phyloP scores from a whole-genome alignment of 805 yeast genomes.

The Teunomyces stri region DNA sequence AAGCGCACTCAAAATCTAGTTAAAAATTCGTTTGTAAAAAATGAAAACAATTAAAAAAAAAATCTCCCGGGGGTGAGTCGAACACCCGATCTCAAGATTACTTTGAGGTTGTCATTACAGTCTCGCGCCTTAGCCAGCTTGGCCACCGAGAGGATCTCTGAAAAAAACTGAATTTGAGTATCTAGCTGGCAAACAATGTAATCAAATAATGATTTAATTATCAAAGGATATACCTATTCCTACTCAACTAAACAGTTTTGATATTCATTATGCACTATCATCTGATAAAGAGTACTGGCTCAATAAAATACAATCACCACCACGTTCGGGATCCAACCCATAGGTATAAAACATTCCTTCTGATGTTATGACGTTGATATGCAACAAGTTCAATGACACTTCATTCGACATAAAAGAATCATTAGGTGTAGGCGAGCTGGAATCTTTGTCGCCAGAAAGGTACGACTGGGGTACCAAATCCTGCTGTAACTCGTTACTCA shows the following conservation, averaged over 20 bases:
- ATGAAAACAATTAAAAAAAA: constrained; percentile 6
- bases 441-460: constrained; percentile 16
- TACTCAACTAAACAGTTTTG: no score
- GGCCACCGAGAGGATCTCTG: constrained; percentile 38
- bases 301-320: constrained; percentile 86
- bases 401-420: constrained; percentile 16
- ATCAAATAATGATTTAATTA: no score
- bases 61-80: constrained; percentile 47
- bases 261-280: constrained; percentile 1
- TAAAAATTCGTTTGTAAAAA: neutral
- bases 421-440: constrained; percentile 7
- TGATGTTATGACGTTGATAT: constrained; percentile 71
- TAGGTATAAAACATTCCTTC: constrained; percentile 82
- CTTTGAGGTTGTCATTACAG: constrained; percentile 35
- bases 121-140: constrained; percentile 49
- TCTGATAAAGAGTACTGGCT: constrained; percentile 62
- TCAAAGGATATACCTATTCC: no score
- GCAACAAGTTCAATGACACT: constrained; percentile 30
- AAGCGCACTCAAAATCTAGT: neutral
- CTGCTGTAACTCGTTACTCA: constrained; percentile 33
- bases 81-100: constrained; percentile 47
- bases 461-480: constrained; percentile 31
- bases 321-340: constrained; percentile 78
- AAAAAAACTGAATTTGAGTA: no score
- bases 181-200: no score